phyloP scores from a whole-genome alignment of 768 basidiomycete species.

The Lactarius vividus region DNA sequence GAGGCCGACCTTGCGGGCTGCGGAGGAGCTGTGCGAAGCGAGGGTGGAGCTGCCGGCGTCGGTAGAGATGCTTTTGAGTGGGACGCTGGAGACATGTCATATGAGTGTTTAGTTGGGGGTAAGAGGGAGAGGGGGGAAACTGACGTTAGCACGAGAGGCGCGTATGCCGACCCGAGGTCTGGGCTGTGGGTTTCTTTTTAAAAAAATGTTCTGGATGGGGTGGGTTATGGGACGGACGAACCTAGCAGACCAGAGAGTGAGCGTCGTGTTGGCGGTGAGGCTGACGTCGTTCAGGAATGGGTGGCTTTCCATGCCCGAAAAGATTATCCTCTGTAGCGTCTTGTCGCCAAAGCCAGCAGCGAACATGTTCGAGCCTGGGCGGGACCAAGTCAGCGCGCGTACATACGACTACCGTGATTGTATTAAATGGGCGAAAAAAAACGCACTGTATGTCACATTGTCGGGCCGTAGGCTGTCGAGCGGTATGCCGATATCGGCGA shows the following conservation, averaged over 20 bases:
- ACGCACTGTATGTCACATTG: constrained; percentile 14
- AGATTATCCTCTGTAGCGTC: neutral
- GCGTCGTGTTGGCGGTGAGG: neutral
- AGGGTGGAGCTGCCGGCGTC: neutral
- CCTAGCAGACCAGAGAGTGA: neutral
- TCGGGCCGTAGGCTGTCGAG: constrained; percentile 17
- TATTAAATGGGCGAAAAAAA: neutral
- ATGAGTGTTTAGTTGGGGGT: neutral
- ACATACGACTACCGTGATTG: neutral
- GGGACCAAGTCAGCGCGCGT: neutral
- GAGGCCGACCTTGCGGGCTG: constrained; percentile 8
- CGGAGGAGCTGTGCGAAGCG: neutral
- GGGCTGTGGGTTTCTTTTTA: constrained; percentile 13
- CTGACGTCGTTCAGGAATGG: neutral
- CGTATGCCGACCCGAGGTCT: constrained; percentile 21
- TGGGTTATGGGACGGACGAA: neutral
- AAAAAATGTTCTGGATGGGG: neutral
- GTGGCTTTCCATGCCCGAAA: neutral
- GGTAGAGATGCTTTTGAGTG: neutral
- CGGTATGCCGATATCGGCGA: constrained; percentile 16
- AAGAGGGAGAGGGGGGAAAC: neutral
- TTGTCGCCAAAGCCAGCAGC: constrained; percentile 7
- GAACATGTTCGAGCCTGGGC: constrained; percentile 25
- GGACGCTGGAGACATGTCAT: neutral
- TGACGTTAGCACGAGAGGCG: constrained; percentile 15